Base-by-base conservation (phyloP, 495 filamentous ascomycete genomes). In the Penicillium angulare region DNA sequence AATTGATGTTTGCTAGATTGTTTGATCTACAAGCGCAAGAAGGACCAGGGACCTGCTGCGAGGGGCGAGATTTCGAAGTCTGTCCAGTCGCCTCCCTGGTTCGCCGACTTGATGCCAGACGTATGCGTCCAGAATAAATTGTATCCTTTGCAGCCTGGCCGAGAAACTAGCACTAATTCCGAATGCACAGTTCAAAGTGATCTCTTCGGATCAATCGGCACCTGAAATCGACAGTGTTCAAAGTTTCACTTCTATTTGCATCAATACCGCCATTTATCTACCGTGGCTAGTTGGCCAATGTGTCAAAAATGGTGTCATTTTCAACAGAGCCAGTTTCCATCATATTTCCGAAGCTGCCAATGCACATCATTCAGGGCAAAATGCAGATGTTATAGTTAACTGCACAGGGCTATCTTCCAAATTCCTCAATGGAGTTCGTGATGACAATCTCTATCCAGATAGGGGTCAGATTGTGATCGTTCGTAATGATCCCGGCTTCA, bases 401-500 rank as follows among this genome's bases (percentile, higher is more conserved):
- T 89, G 90, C 59, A 90, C 92, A 0, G 92, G 92, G 0, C 65
- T 97, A 22, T 71, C 80, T 29, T 81, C 89, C 0, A 75, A 66
- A 10, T 81, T 72, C 41, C 78, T 97, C 0, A 89, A 88, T 20
- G 92, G 92, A 15, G 92, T 97, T 0, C 76, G 76, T 69, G 92
- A 97, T 54, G 57, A 65, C 36, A 80, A 75, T 3, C 79, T 96
- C 10, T 75, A 82, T 45, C 91, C 92, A 1, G 86, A 75, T 3
- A 81, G 92, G 3, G 92, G 92, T 2, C 92, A 97, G 67, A 85
- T 88, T 20, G 87, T 96, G 0, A 53, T 96, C 0, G 92, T 97
- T 5, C 71, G 90, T 7, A 96, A 96, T 62, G 82, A 86, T 49
- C 78, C 86, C 0, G 79, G 80, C 10, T 75, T 79, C 23, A 92